Evolutionary conservation across 176 grass and related monocot genomes (phyloP), one percentile per base, ranked within the genome.

Genomic region (Carex pumila): DNA sequence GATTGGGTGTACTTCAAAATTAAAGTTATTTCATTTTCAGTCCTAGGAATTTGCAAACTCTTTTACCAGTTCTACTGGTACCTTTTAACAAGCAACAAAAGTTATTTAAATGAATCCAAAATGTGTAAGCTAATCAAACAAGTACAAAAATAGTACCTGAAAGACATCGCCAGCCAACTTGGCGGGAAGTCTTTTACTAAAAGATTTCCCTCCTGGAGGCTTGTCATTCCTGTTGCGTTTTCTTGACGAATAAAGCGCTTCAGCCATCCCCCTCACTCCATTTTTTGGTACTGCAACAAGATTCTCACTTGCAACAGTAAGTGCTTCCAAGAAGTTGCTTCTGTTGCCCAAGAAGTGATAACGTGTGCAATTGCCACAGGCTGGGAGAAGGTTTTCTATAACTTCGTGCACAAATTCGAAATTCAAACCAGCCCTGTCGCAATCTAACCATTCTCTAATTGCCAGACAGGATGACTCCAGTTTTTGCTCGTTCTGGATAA

Each of bases 341-440:
- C 93, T 93, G 60, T 92, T 85, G 82, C 81, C 82, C 81, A 99
- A 91, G 66, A 91, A 93, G 81, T 87, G 88, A 78, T 99, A 99
- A 50, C 81, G 84, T 45, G 84, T 83, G 89, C 92, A 95, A 61
- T 84, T 74, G 19, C 14, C 47, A 66, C 73, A 82, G 49, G 96
- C 89, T 71, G 86, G 91, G 75, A 93, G 91, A 88, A 95, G 91
- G 71, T 84, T 93, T 89, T 99, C 96, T 77, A 99, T 87, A 65
- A 99, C 87, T 99, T 99, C 93, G 73, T 99, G 93, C 75, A 99
- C 93, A 88, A 99, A 95, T 61, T 85, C 91, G 62, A 89, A 73
- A 86, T 99, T 91, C 85, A 99, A 93, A 50, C 96, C 96, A 83
- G 90, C 85, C 54, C 96, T 92, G 57, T 99, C 96, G 0, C 87